Conservation (phyloP, 805 yeast species). For the Millerago galiae region DNA sequence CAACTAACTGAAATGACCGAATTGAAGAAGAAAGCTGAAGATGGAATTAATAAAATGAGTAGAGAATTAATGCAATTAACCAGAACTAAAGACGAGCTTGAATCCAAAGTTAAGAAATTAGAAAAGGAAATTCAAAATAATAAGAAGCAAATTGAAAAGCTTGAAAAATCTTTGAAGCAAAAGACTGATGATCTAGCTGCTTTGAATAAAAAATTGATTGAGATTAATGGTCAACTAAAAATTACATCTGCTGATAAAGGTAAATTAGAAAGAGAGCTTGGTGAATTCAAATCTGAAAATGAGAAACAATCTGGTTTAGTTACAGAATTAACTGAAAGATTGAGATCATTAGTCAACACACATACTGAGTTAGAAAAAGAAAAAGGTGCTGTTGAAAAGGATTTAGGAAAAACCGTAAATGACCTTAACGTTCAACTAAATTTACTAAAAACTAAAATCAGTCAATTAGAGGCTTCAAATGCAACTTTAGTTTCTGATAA, state of each 20-base stretch:
- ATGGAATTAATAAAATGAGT: conserved; percentile 86
- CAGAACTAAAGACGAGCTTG: conserved; percentile 49
- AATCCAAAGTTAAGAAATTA: conserved; percentile 34
- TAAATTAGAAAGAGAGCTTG: conserved; percentile 19
- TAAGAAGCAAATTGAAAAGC: conserved; percentile 18
- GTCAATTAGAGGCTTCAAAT: conserved; percentile 9
- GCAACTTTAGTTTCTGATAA: conserved; percentile 5
- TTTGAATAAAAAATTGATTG: conserved; percentile 11
- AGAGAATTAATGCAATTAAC: conserved; percentile 68
- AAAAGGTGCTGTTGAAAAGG: conserved; percentile 16
- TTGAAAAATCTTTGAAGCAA: conserved; percentile 14
- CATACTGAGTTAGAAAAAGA: conserved; percentile 24
- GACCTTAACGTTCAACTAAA: conserved; percentile 12
- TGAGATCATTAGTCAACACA: conserved; percentile 35
- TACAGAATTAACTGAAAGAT: conserved; percentile 38
- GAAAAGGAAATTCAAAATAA: conserved; percentile 26
- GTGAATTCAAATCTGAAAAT: conserved; percentile 21
- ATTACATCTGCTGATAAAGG: not conserved
- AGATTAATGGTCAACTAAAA: conserved; percentile 2
- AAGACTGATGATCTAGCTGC: conserved; percentile 11
- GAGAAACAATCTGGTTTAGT: conserved; percentile 30
- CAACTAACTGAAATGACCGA: conserved; percentile 22
- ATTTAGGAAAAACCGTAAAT: conserved; percentile 9
- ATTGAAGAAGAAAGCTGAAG: conserved; percentile 63
- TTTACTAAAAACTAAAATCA: conserved; percentile 9